A percentile compares a stretch with the other conserved stretches of the same genome.
These are phyloP conservation scores for Obelidium mucronatum DNA, from an alignment of 192 early-diverging fungal species.

Conservation along the genomic window DNA sequence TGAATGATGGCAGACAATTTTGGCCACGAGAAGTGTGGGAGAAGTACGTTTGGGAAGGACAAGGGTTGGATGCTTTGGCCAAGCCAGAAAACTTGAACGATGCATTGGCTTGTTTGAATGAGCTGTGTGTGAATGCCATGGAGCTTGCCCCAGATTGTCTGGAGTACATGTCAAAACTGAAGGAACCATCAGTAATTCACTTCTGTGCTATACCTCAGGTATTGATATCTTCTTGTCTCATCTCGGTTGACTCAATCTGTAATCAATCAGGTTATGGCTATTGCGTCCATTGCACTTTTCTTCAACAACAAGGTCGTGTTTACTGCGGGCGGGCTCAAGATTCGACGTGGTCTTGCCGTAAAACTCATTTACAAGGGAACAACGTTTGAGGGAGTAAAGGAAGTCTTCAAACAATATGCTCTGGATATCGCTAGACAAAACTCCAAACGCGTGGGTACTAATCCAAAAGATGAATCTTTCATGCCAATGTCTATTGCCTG, in stretches of 20 bases:
- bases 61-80: slow-evolving; percentile 73
- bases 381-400: slow-evolving; percentile 52
- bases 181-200: slow-evolving; percentile 83
- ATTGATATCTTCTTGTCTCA: neutral
- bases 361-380: slow-evolving; percentile 52
- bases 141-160: slow-evolving; percentile 85
- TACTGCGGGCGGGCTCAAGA: slow-evolving; percentile 81
- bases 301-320: slow-evolving; percentile 88
- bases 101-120: slow-evolving; percentile 84
- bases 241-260: slow-evolving; percentile 10
- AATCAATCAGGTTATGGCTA: slow-evolving; percentile 80
- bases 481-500: slow-evolving; percentile 45
- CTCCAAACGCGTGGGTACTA: slow-evolving; percentile 37
- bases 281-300: slow-evolving; percentile 86
- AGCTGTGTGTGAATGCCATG: slow-evolving; percentile 88
- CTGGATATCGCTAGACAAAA: slow-evolving; percentile 45
- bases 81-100: slow-evolving; percentile 71
- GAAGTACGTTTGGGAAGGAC: slow-evolving; percentile 65
- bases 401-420: slow-evolving; percentile 47
- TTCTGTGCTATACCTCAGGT: slow-evolving; percentile 99
- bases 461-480: slow-evolving; percentile 48
- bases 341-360: slow-evolving; percentile 69
- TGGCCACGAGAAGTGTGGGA: slow-evolving; percentile 97
- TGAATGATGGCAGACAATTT: slow-evolving; percentile 87
- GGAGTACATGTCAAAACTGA: slow-evolving; percentile 80